Conservation (phyloP, 345 rosid species). For the Bruguiera parviflora region DNA sequence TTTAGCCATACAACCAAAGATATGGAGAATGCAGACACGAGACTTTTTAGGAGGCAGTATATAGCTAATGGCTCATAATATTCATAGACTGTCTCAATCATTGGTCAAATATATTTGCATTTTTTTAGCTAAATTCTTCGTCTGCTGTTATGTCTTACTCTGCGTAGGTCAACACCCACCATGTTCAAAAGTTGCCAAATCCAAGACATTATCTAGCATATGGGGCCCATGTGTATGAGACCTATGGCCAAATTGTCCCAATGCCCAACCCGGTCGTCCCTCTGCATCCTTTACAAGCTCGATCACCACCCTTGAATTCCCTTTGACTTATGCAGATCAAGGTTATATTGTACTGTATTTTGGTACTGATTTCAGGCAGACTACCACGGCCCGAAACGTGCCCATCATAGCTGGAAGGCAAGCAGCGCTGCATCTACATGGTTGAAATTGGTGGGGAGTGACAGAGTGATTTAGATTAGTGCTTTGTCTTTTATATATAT, state of each 20-base stretch:
- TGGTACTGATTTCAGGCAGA: conserved; percentile 12
- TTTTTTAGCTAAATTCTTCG: conserved; percentile 13
- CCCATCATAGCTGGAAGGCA: conserved; percentile 27
- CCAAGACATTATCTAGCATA: conserved; percentile 14
- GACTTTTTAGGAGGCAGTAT: neutral
- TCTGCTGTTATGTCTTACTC: conserved; percentile 7
- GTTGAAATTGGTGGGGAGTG: conserved; percentile 27
- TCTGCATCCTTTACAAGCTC: neutral
- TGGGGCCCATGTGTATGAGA: conserved; percentile 19
- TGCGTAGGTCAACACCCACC: conserved; percentile 39
- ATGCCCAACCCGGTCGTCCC: neutral
- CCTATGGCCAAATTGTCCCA: neutral
- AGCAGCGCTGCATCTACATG: conserved; percentile 19
- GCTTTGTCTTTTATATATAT: conserved; percentile 25
- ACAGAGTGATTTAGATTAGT: conserved; percentile 15
- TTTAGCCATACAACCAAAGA: too few relatives aligned
- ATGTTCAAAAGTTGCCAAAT: conserved; percentile 16
- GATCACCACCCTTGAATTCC: conserved; percentile 5
- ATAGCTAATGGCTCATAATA: conserved; percentile 13
- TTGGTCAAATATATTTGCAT: conserved; percentile 10
- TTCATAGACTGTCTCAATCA: conserved; percentile 25
- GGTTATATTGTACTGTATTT: neutral
- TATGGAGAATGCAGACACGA: neutral
- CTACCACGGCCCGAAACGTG: neutral
- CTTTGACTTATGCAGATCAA: neutral